phyloP scores from a whole-genome alignment of 2,329 filamentous ascomycete species.

The Fusarium floridanum region DNA sequence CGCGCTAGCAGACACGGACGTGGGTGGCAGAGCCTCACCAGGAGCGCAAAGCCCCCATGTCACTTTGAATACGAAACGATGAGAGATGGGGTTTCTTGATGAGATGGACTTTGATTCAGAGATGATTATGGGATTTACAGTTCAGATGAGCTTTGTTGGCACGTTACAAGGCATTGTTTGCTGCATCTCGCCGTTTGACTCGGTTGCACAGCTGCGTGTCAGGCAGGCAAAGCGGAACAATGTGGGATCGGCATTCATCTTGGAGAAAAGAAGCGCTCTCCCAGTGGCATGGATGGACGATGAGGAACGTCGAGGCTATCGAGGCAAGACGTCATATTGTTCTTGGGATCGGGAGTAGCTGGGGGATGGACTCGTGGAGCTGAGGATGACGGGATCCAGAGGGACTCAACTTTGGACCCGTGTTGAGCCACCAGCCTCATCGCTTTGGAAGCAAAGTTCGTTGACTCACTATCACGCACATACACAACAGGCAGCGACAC shows the following conservation, averaged over 20 bases:
- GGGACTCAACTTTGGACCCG: no score
- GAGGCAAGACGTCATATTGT: not conserved
- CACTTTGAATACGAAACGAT: not conserved
- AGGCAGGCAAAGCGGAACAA: not conserved
- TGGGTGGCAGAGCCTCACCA: conserved; percentile 32
- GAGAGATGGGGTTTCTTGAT: not conserved
- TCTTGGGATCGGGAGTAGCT: not conserved
- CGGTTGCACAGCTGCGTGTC: not conserved
- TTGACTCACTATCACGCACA: no score
- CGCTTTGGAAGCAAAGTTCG: no score
- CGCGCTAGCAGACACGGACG: conserved; percentile 47
- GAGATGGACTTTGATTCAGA: not conserved
- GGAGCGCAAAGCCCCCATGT: not conserved
- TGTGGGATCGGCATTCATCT: not conserved
- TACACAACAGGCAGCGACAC: no score
- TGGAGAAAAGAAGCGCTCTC: not conserved
- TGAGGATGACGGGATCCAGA: no score
- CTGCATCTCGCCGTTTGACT: not conserved
- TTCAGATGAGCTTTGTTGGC: not conserved
- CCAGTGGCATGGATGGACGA: not conserved
- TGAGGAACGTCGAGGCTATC: not conserved
- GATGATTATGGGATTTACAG: not conserved
- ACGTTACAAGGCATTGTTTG: not conserved
- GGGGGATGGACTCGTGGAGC: no score
- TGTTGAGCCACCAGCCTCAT: no score